Evolutionary conservation across 2,329 filamentous ascomycete species (phyloP).

Genomic region (Thelonectria rubi): DNA sequence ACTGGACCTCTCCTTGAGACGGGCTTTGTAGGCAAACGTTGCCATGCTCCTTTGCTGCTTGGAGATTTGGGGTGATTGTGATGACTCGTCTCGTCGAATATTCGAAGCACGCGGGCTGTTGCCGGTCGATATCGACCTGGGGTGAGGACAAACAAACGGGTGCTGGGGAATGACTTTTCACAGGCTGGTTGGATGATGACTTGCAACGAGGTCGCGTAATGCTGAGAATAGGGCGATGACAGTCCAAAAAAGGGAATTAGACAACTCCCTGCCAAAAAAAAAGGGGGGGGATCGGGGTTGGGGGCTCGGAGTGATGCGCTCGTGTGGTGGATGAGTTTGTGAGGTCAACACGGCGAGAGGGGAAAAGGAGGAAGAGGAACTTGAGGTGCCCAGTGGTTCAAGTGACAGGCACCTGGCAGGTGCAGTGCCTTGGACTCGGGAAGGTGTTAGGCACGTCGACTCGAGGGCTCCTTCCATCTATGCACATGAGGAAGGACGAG

Average conservation of each 20-base stretch:
- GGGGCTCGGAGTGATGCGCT: not conserved
- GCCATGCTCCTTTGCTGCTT: slow-evolving; percentile 20
- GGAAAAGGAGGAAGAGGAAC: not conserved
- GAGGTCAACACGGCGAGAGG: not conserved
- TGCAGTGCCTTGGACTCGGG: no score
- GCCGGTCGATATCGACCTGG: not conserved
- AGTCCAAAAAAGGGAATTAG: slow-evolving; percentile 39
- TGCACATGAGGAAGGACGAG: no score
- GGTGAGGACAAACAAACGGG: not conserved
- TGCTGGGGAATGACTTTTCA: slow-evolving; percentile 28
- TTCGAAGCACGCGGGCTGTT: not conserved
- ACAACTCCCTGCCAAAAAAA: slow-evolving; percentile 27
- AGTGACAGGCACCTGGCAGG: no score
- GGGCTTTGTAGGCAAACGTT: slow-evolving; percentile 14
- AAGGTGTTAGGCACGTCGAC: no score
- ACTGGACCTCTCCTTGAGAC: slow-evolving; percentile 19
- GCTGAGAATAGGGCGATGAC: slow-evolving; percentile 40
- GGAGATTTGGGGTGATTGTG: no score
- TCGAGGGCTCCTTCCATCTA: no score
- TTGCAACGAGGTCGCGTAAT: slow-evolving; percentile 38
- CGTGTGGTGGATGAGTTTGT: slow-evolving; percentile 24
- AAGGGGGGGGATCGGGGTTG: not conserved
- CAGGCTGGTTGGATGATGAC: slow-evolving; percentile 22
- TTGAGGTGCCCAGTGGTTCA: no score
- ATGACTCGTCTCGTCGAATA: no score